Base-by-base conservation (phyloP, 148 eudicot genomes). In the Silene conica region DNA sequence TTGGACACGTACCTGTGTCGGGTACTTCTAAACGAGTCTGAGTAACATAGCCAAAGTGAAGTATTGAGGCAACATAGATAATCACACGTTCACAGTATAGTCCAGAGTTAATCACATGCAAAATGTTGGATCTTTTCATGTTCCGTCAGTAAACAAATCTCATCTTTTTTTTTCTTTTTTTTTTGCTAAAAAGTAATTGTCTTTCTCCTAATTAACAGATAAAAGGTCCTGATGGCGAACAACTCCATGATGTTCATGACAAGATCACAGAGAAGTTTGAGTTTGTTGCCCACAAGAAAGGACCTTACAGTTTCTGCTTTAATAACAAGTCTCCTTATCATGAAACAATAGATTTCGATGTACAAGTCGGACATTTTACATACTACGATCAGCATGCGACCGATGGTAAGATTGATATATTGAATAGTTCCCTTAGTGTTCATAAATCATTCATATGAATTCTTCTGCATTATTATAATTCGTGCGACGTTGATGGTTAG, bases 291-390 rank as follows among this genome's bases (percentile, higher is more conserved):
- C 85, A 83, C 55, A 83, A 88, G 63, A 85, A 87, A 80, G 98
- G 98, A 77, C 71, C 89, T 58, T 88, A 92, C 75, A 85, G 77
- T 25, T 92, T 95, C 77, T 95, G 98, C 76, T 92, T 95, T 81
- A 84, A 84, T 14, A 95, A 92, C 72, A 90, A 85, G 80, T 95
- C 98, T 21, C 99, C 98, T 2, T 88, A 92, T 80, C 91, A 95
- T 67, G 97, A 92, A 80, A 92, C 97, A 68, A 67, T 95, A 63
- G 98, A 95, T 85, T 92, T 95, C 14, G 98, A 95, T 81, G 90
- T 90, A 26, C 93, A 86, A 77, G 89, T 87, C 21, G 89, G 88
- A 50, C 93, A 92, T 74, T 87, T 90, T 72, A 77, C 88, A 59
- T 81, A 82, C 83, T 83, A 82, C 62, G 96, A 89, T n/a, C 88